Evolutionary conservation across 2,329 filamentous ascomycete species (phyloP), one percentile per base, ranked within the genome.

Genomic region (Fusarium sp.): DNA sequence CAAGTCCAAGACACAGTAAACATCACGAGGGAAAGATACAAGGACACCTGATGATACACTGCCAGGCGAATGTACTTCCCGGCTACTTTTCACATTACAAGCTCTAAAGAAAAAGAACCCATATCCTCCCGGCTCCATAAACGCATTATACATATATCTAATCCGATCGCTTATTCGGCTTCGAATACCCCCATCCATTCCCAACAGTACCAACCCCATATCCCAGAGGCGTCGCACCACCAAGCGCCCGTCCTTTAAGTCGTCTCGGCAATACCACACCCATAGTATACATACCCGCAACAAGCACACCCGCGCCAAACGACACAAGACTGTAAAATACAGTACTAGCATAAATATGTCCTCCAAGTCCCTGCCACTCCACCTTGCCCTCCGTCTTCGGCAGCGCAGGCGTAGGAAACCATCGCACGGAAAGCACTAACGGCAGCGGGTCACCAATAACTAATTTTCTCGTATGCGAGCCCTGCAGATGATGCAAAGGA

Each of bases 401-500:
- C 70, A 95, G 83, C 40, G 86, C 84, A 1, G 92, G 91, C 25
- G 88, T 92, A 2, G 92, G 91, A 79, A 95, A 96, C 96, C 96
- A 98, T 46, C 93, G 85, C 16, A 98, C 91, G 43, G 89, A 92
- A 76, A 98, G 92, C 46, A 85, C 87, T 73, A 98, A 84, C 0
- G 92, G 91, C 61, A 98, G 80, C 8, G 92, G 88, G 79, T 98
- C 95, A 15, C 95, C 95, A 70, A 98, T 97, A 32, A 98, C 89
- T 50, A 98, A 87, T 75, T 90, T 90, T 85, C 83, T 86, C 47
- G 82, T 84, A 75, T 84, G 75, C 66, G 84, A 83, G 15, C 85
- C 85, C 14, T 83, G 81, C 76, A 87, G 85, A 73, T 90, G 86
- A 68, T 88, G 88, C 38, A 92, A 85, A 22, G 92, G 89, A 18